Evolutionary conservation across 2,329 filamentous ascomycete species (phyloP), one percentile per base, ranked within the genome.

Genomic region (Zymoseptoria passerinii): DNA sequence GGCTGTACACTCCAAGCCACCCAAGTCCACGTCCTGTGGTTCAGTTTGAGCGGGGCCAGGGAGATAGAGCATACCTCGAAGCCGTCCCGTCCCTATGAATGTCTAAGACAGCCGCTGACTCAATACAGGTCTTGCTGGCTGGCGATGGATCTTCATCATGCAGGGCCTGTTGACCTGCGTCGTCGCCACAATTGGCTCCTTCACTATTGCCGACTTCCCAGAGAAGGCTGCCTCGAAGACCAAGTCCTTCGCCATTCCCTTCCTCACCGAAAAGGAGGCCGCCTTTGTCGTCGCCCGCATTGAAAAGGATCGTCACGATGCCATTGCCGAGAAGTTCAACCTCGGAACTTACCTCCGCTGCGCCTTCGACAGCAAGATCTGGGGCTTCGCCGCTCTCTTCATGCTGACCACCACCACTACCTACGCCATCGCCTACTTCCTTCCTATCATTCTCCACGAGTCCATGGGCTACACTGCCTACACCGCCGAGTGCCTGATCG

Each of bases 251-350:
- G 65, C 67, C n/a, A 49, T 73, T 63, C 71, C 69, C 10, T 80
- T 80, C 69, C 62, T 81, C 29, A 78, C 65, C 50, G 66, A 75
- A 62, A 69, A 72, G 23, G 80, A 83, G 64, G 73, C 73, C 40
- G 73, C 72, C 40, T 81, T 76, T 59, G 72, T 83, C 61, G 75
- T 83, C 56, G 73, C 76, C 9, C 75, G 78, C 8, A 77, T 84
- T 23, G 75, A 82, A 51, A 72, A 73, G 28, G 81, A 84, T 60
- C 77, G 81, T 19, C 74, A 76, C 16, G 81, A 84, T 65, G 79
- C 76, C 2, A 73, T 75, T 7, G 63, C 73, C 0, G 76, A 81
- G 63, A 70, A 75, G 0, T 83, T 82, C 69, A 73, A 70, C 6
- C 19, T 80, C 0, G 69, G 64, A 13, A 64, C 60, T 13, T 72